Conservation (phyloP, 2,329 filamentous ascomycete species). For the Blastomyces parvus region DNA sequence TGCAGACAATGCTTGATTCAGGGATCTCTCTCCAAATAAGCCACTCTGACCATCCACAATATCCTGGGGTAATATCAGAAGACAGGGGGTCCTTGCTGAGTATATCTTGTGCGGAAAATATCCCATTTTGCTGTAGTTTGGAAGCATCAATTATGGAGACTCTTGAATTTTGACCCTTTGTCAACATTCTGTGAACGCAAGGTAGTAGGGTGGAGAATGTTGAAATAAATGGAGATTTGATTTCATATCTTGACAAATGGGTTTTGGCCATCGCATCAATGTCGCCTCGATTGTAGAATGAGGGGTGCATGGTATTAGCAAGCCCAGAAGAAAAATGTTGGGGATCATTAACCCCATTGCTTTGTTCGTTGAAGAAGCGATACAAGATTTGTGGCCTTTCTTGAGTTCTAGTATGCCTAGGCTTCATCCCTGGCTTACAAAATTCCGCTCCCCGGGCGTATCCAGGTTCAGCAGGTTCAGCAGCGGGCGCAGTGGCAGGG, state of each 20-base stretch:
- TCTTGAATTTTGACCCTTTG: constrained; percentile 18
- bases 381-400: constrained; percentile 25
- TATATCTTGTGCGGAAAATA: constrained; percentile 24
- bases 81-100: constrained; percentile 15
- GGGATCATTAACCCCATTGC: constrained; percentile 25
- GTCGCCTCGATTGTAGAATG: constrained; percentile 12
- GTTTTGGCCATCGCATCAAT: constrained; percentile 19
- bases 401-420: not conserved
- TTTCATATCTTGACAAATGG: constrained; percentile 20
- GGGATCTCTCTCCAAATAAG: constrained; percentile 28
- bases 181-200: constrained; percentile 27
- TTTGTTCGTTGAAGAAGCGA: constrained; percentile 26
- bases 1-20: constrained; percentile 22
- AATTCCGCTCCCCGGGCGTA: not conserved
- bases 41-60: constrained; percentile 26
- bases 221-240: constrained; percentile 29
- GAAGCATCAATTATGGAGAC: constrained; percentile 26
- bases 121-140: constrained; percentile 16
- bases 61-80: constrained; percentile 17
- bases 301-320: constrained; percentile 11
- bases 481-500: not conserved
- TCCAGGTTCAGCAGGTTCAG: not conserved
- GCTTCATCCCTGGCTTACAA: not conserved
- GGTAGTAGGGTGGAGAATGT: constrained; percentile 21
- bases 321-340: constrained; percentile 19